These are phyloP conservation scores for Lasiosphaeria ovina DNA, from an alignment of 495 filamentous ascomycete genomes.

Conservation along the genomic window DNA sequence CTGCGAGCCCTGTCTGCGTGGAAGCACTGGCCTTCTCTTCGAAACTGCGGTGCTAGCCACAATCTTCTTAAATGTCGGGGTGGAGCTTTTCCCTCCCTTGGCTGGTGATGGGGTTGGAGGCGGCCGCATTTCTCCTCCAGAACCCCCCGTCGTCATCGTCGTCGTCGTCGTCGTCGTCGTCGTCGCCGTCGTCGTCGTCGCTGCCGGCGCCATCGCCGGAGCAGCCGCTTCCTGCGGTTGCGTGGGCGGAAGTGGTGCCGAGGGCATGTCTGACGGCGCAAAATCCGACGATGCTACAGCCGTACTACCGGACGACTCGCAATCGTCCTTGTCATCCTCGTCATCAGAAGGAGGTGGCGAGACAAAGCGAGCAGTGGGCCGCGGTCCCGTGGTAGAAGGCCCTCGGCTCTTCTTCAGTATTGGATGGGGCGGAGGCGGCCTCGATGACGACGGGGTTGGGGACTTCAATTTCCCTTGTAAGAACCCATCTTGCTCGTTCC, in stretches of 20 bases:
- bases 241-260: conserved; percentile 20
- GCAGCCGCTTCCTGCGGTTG: conserved; percentile 5
- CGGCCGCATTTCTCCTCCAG: conserved; percentile 18
- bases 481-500: not conserved
- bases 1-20: conserved; percentile 43
- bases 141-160: not conserved
- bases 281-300: conserved; percentile 6
- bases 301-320: conserved; percentile 22
- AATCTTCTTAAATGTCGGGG: conserved; percentile 32
- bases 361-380: conserved; percentile 52
- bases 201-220: not conserved
- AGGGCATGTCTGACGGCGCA: conserved; percentile 23
- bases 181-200: not conserved
- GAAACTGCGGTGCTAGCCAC: conserved; percentile 37
- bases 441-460: conserved; percentile 30
- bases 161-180: not conserved
- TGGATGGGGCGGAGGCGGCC: conserved; percentile 41
- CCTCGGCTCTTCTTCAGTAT: conserved; percentile 55
- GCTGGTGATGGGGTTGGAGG: conserved; percentile 10
- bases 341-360: conserved; percentile 45
- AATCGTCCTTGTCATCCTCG: conserved; percentile 27
- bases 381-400: conserved; percentile 47
- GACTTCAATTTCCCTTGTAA: conserved; percentile 14
- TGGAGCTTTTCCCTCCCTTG: conserved; percentile 24
- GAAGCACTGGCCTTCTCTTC: conserved; percentile 36